Conservation (phyloP, 495 filamentous ascomycete genomes). For the Tuber umbilicatum region DNA sequence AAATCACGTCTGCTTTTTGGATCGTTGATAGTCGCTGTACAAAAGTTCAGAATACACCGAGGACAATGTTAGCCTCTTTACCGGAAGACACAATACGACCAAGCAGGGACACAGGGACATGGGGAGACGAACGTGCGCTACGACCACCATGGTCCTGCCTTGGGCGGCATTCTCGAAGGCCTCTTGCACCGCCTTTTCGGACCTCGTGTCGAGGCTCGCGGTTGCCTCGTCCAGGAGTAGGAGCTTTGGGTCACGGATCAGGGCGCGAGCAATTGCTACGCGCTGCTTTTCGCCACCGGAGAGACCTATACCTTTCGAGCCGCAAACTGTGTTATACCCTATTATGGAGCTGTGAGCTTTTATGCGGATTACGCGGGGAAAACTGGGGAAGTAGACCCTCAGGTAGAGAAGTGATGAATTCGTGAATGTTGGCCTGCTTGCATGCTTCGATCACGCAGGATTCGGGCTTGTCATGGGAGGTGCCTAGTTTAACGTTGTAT, state of each 20-base stretch:
- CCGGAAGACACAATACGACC: neutral
- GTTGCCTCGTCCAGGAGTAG: constrained; percentile 77
- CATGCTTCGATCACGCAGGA: constrained; percentile 53
- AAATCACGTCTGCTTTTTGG: constrained; percentile 42
- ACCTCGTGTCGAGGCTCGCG: constrained; percentile 63
- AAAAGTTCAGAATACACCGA: neutral
- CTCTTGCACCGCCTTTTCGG: constrained; percentile 65
- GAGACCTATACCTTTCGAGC: constrained; percentile 58
- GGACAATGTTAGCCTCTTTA: constrained; percentile 8
- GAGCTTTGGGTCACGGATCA: constrained; percentile 66
- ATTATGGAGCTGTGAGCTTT: constrained; percentile 51
- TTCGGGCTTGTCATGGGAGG: constrained; percentile 44
- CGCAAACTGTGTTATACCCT: constrained; percentile 57
- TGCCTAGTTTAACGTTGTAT: constrained; percentile 56
- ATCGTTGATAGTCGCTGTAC: constrained; percentile 41
- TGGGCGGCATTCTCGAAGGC: constrained; percentile 57
- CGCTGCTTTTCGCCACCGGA: constrained; percentile 75
- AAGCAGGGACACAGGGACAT: too few species aligned
- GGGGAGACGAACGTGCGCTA: constrained; percentile 51
- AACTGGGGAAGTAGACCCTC: constrained; percentile 48
- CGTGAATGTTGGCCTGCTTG: constrained; percentile 55
- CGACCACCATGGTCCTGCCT: constrained; percentile 61
- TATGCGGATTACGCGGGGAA: constrained; percentile 36
- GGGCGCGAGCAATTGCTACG: constrained; percentile 67
- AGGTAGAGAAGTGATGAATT: constrained; percentile 57